These are phyloP conservation scores for Phellinidium pouzarii DNA, from an alignment of 1,284 basidiomycete genomes.

Conservation along the genomic window DNA sequence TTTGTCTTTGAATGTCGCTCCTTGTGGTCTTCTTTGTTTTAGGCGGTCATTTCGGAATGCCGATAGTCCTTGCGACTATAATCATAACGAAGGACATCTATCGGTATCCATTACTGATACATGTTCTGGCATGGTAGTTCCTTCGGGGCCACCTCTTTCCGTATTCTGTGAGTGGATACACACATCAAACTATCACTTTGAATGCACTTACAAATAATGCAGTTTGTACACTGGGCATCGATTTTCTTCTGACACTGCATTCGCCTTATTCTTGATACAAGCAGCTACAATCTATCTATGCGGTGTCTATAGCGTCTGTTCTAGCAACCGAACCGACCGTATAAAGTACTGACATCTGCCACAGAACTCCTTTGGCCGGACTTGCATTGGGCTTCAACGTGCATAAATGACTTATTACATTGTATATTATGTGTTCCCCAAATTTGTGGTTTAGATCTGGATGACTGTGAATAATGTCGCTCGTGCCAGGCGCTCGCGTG, in stretches of 20 bases:
- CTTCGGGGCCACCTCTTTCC: conserved; percentile 5
- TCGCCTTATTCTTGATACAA: not conserved
- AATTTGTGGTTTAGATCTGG: not conserved
- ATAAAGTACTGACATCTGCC: not conserved
- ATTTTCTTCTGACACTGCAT: not conserved
- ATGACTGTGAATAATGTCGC: not conserved
- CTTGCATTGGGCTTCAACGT: not conserved
- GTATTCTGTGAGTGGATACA: not conserved
- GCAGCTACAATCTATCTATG: not conserved
- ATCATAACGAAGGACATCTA: not conserved
- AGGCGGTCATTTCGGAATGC: conserved; percentile 2
- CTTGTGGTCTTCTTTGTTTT: not conserved
- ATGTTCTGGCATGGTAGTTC: conserved; percentile 2
- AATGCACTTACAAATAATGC: not conserved
- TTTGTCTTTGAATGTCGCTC: not conserved
- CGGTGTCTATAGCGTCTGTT: not conserved
- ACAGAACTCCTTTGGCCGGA: not conserved
- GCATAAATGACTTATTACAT: not conserved
- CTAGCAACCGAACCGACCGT: not conserved
- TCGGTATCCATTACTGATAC: not conserved
- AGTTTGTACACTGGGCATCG: not conserved
- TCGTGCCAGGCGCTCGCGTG: too few relatives aligned
- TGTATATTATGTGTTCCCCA: not conserved
- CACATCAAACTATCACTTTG: too few relatives aligned
- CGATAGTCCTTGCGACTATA: not conserved